phyloP scores from a whole-genome alignment of 192 early-diverging fungal species.

The Phlyctochytrium planicorne region DNA sequence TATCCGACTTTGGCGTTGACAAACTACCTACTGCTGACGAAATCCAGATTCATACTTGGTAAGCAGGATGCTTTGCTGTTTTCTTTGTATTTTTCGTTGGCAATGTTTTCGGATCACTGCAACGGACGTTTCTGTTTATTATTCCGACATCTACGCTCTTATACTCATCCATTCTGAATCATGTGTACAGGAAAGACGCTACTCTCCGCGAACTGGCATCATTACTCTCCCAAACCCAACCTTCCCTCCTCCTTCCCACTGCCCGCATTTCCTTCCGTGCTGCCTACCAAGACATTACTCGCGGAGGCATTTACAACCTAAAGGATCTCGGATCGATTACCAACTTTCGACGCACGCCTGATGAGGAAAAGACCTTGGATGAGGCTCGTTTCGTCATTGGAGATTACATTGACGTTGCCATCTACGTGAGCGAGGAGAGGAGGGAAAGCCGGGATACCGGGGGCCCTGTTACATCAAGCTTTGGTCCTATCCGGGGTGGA shows the following conservation, averaged over 20 bases:
- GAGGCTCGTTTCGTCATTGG: conserved; percentile 57
- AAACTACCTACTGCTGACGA: conserved; percentile 45
- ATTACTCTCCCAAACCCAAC: conserved; percentile 46
- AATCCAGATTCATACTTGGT: conserved; percentile 60
- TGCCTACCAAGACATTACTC: conserved; percentile 44
- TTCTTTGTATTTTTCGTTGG: not conserved
- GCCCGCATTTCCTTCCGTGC: conserved; percentile 49
- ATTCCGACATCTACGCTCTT: too few relatives aligned
- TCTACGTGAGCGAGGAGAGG: conserved; percentile 22
- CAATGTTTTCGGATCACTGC: not conserved
- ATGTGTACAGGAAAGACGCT: conserved; percentile 53
- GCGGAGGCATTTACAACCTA: conserved; percentile 29
- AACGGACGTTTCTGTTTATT: too few relatives aligned
- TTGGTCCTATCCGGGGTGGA: too few relatives aligned
- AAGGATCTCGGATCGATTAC: conserved; percentile 45
- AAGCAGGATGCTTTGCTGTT: not conserved
- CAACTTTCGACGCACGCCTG: conserved; percentile 29
- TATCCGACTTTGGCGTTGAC: conserved; percentile 34
- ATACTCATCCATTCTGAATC: not conserved
- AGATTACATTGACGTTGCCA: conserved; percentile 57
- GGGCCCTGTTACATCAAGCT: too few relatives aligned
- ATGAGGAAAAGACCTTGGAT: conserved; percentile 51
- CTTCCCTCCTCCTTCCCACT: conserved; percentile 37
- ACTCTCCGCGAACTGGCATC: conserved; percentile 59
- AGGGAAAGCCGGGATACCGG: too few relatives aligned